These are phyloP conservation scores for Testicularia cyperi DNA, from an alignment of 1,284 basidiomycete species.

Conservation along the genomic window DNA sequence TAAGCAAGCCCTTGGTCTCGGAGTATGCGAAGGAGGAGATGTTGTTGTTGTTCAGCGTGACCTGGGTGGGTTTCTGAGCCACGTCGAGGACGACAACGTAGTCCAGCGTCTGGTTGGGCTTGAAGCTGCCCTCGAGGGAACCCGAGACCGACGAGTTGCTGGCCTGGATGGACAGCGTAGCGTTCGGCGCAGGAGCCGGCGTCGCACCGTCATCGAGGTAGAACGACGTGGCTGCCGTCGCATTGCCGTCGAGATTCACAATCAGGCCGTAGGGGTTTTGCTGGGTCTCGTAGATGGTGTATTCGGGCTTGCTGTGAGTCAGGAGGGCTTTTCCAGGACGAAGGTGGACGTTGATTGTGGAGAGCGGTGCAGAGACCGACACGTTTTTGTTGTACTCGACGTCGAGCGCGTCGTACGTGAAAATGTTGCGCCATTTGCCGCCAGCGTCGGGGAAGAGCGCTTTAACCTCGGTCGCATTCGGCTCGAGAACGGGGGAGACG, in stretches of 20 bases:
- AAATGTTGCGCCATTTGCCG: constrained; percentile 72
- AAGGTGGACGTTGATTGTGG: constrained; percentile 53
- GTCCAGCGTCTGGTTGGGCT: constrained; percentile 63
- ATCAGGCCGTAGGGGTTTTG: constrained; percentile 24
- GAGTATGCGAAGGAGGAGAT: constrained; percentile 21
- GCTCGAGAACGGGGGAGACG: constrained; percentile 38
- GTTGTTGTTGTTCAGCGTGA: constrained; percentile 6
- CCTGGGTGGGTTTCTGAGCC: constrained; percentile 16
- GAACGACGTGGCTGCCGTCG: constrained; percentile 66
- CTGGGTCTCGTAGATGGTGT: constrained; percentile 37
- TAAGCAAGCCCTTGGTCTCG: constrained; percentile 12
- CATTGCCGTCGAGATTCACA: constrained; percentile 63
- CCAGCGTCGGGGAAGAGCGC: constrained; percentile 49
- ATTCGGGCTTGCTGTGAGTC: constrained; percentile 24
- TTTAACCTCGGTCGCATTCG: constrained; percentile 47
- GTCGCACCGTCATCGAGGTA: constrained; percentile 69
- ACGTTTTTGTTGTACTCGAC: constrained; percentile 62
- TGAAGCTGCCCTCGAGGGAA: constrained; percentile 62
- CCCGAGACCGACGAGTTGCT: constrained; percentile 4
- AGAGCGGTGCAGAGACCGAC: constrained; percentile 61
- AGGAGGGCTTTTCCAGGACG: constrained; percentile 30
- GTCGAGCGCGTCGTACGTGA: constrained; percentile 67
- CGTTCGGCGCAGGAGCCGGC: constrained; percentile 22
- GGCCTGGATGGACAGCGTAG: constrained; percentile 15
- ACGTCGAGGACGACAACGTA: constrained; percentile 65